phyloP scores from a whole-genome alignment of 257 asterid species.

The Osmanthus fragrans region DNA sequence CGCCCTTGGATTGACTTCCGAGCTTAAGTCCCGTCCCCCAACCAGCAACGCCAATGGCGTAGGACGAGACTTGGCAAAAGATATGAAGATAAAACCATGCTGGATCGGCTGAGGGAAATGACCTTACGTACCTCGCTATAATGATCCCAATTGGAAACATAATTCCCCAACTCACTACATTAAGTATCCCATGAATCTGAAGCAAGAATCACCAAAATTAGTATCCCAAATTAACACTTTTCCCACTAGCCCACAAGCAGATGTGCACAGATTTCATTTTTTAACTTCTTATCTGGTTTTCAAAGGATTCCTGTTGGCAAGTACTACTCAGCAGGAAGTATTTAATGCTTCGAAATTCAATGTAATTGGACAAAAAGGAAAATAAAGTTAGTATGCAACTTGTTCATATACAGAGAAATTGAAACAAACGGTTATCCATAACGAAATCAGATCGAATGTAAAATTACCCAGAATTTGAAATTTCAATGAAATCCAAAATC shows the following conservation, averaged over 20 bases:
- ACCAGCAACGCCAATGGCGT: conserved; percentile 78
- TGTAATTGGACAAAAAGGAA: not conserved
- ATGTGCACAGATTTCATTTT: too few relatives aligned
- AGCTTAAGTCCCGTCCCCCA: conserved; percentile 87
- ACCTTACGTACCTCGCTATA: conserved; percentile 65
- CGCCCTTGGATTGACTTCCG: conserved; percentile 63
- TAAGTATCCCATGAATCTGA: conserved; percentile 87
- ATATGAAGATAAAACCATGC: conserved; percentile 82
- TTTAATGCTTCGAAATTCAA: too few relatives aligned
- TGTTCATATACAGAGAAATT: too few relatives aligned
- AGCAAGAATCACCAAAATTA: conserved; percentile 3
- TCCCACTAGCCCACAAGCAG: not conserved
- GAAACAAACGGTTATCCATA: not conserved
- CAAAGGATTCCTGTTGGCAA: not conserved
- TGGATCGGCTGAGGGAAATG: conserved; percentile 70
- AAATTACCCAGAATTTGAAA: not conserved
- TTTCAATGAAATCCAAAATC: not conserved
- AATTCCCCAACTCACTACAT: conserved; percentile 85
- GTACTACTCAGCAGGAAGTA: too few relatives aligned
- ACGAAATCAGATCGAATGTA: not conserved
- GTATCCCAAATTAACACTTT: not conserved
- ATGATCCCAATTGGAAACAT: conserved; percentile 72
- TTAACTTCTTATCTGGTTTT: not conserved
- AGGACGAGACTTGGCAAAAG: conserved; percentile 68
- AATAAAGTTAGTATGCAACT: not conserved